Conservation (phyloP, 23 red algal species). For the Agarophyton chilense region DNA sequence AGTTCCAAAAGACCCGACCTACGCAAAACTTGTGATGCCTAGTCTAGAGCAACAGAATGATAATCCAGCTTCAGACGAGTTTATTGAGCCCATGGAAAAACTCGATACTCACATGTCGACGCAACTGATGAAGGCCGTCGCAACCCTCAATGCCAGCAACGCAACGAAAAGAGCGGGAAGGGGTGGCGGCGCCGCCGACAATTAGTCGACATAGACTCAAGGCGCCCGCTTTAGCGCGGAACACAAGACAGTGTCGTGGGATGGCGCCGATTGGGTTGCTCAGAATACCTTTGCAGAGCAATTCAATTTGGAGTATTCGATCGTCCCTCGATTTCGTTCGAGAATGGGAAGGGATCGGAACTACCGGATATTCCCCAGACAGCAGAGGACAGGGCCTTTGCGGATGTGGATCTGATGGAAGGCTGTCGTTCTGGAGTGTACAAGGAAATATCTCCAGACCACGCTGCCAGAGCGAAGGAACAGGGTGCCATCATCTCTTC, state of each 20-base stretch:
- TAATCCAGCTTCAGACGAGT: background rate
- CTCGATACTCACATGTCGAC: conserved; percentile 11
- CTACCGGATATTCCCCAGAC: too few relatives aligned
- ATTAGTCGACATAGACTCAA: background rate
- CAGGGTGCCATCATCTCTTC: background rate
- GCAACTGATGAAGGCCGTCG: conserved; percentile 28
- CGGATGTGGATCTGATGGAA: too few relatives aligned
- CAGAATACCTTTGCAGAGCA: background rate
- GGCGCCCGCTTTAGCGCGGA: background rate
- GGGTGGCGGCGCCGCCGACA: background rate
- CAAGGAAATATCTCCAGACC: too few relatives aligned
- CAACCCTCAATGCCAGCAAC: background rate
- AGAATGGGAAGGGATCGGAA: too few relatives aligned
- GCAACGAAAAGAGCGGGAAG: background rate
- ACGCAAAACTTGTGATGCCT: background rate
- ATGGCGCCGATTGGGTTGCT: background rate
- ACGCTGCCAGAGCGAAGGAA: too few relatives aligned
- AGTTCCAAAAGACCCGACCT: background rate
- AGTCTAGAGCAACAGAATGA: background rate
- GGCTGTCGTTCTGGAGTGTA: too few relatives aligned
- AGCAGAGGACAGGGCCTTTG: too few relatives aligned
- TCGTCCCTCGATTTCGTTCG: too few relatives aligned
- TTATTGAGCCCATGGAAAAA: conserved; percentile 1
- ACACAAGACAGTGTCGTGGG: background rate
- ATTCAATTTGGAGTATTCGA: background rate